Conservation (phyloP, 2,329 filamentous ascomycete species). For the Ceratocystis harringtonii region DNA sequence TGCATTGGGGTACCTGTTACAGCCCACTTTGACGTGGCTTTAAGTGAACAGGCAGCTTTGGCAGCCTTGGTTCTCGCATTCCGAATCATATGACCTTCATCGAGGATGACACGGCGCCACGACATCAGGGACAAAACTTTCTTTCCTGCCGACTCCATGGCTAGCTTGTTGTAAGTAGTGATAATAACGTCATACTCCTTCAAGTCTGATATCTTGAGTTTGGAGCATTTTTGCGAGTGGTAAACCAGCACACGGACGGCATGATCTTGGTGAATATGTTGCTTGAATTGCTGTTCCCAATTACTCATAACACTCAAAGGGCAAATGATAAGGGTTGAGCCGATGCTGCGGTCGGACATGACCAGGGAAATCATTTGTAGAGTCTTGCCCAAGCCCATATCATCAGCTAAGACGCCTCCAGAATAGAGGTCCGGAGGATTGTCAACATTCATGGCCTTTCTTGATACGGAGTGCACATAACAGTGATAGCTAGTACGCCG, state of each 20-base stretch:
- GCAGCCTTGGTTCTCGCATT: constrained; percentile 62
- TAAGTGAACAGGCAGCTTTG: constrained; percentile 49
- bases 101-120: constrained; percentile 68
- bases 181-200: constrained; percentile 59
- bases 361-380: constrained; percentile 73
- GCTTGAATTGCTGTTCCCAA: constrained; percentile 65
- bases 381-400: constrained; percentile 88
- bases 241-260: constrained; percentile 56
- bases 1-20: constrained; percentile 67
- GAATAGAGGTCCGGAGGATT: constrained; percentile 49
- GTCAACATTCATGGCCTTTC: neutral
- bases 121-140: constrained; percentile 33
- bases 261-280: constrained; percentile 51
- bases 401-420: constrained; percentile 76
- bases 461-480: neutral
- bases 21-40: constrained; percentile 62
- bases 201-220: constrained; percentile 42
- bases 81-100: constrained; percentile 71
- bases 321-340: constrained; percentile 62
- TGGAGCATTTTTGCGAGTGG: constrained; percentile 44
- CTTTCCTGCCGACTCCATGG: constrained; percentile 36
- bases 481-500: neutral
- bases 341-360: constrained; percentile 37
- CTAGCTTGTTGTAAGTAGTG: constrained; percentile 68
- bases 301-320: constrained; percentile 83